Conservation (phyloP, 2,329 filamentous ascomycete genomes). For the Cladophialophora chaetospira region DNA sequence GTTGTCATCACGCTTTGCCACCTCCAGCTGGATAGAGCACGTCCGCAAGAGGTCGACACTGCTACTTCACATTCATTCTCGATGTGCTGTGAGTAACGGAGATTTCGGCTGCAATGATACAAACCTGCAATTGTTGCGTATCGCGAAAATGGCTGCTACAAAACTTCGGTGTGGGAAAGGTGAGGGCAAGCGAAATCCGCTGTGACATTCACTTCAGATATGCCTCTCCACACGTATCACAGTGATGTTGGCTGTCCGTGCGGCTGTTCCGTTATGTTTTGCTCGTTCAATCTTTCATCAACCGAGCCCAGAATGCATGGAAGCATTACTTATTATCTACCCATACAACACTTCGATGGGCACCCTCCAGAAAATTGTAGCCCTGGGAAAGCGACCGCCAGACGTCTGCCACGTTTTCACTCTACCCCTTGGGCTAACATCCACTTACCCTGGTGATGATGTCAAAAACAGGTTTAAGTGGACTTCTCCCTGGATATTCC, state of each 20-base stretch:
- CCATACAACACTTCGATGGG: neutral
- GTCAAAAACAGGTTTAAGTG: constrained; percentile 25
- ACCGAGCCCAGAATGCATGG: no score
- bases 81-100: neutral
- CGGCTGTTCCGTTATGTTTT: no score
- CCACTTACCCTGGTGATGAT: constrained; percentile 16
- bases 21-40: no score
- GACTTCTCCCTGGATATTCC: constrained; percentile 12
- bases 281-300: no score
- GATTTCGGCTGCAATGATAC: neutral
- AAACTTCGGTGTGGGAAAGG: no score
- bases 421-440: constrained; percentile 12
- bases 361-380: neutral
- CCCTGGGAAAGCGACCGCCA: constrained; percentile 3
- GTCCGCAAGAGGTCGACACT: neutral
- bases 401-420: constrained; percentile 12
- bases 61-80: neutral
- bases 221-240: no score
- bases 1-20: neutral
- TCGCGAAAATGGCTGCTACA: no score
- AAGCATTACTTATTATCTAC: no score
- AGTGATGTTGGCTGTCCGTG: no score
- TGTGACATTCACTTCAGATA: no score
- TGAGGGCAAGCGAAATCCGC: no score
- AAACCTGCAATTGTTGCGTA: no score